phyloP scores from a whole-genome alignment of 805 yeast genomes.

The Sugiyamaella americana region DNA sequence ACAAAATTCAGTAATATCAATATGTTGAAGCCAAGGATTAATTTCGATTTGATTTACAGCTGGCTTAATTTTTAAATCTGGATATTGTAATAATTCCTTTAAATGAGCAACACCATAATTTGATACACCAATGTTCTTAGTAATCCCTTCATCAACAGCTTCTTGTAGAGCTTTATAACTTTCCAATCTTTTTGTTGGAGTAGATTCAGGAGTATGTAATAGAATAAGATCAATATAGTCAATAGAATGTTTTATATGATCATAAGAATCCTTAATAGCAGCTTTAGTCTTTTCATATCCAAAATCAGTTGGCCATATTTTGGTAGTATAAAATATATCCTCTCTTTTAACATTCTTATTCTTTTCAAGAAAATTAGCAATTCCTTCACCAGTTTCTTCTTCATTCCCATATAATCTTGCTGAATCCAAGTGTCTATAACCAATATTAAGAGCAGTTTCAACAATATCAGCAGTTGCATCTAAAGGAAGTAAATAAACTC shows the following conservation, averaged over 20 bases:
- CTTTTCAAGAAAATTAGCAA: slow-evolving; percentile 45
- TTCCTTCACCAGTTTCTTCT: slow-evolving; percentile 52
- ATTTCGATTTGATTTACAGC: slow-evolving; percentile 77
- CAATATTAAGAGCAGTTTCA: slow-evolving; percentile 49
- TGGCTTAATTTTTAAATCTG: slow-evolving; percentile 46
- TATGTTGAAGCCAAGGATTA: slow-evolving; percentile 77
- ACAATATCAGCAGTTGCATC: slow-evolving; percentile 42
- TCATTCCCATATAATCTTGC: slow-evolving; percentile 65
- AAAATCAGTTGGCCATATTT: slow-evolving; percentile 61
- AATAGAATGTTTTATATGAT: slow-evolving; percentile 42
- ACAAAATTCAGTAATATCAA: slow-evolving; percentile 51
- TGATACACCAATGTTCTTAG: slow-evolving; percentile 56
- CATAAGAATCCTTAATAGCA: slow-evolving; percentile 56
- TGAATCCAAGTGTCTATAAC: slow-evolving; percentile 69
- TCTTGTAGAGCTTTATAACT: slow-evolving; percentile 53
- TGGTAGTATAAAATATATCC: slow-evolving; percentile 51
- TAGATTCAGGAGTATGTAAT: slow-evolving; percentile 48
- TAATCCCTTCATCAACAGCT: slow-evolving; percentile 45
- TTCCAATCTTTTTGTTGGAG: slow-evolving; percentile 35
- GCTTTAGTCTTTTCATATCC: slow-evolving; percentile 32
- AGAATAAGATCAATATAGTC: slow-evolving; percentile 61
- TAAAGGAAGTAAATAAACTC: slow-evolving; percentile 48
- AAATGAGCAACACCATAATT: slow-evolving; percentile 54
- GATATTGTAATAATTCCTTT: slow-evolving; percentile 45
- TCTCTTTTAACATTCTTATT: slow-evolving; percentile 52